phyloP scores from a whole-genome alignment of 148 eudicot species.

The Camellia sinensis region DNA sequence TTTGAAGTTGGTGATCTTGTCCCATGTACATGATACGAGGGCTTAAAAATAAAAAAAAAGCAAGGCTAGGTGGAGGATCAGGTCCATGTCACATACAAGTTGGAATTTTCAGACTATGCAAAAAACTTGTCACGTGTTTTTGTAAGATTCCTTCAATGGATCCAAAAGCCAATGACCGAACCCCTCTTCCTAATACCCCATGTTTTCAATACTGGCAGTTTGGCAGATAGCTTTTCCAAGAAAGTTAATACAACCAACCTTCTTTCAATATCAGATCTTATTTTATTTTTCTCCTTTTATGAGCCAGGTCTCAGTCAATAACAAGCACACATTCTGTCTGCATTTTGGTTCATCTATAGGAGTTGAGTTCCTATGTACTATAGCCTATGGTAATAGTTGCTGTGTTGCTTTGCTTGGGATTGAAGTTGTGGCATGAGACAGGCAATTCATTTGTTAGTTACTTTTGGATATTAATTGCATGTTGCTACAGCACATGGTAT shows the following conservation, averaged over 20 bases:
- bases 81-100: constrained; percentile 32
- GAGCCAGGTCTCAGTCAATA: constrained; percentile 9
- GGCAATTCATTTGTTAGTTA: constrained; percentile 14
- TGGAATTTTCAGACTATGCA: constrained; percentile 17
- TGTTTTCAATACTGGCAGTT: constrained; percentile 13
- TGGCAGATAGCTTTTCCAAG: constrained; percentile 11
- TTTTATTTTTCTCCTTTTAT: constrained; percentile 1
- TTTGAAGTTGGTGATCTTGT: constrained; percentile 20
- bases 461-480: constrained; percentile 19
- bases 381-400: background rate
- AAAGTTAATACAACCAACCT: constrained; percentile 21
- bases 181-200: constrained; percentile 6
- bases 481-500: constrained; percentile 16
- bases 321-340: background rate
- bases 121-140: constrained; percentile 26
- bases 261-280: constrained; percentile 20
- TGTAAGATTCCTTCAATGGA: constrained; percentile 9
- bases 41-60: constrained; percentile 12
- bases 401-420: constrained; percentile 1
- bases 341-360: constrained; percentile 11
- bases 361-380: background rate
- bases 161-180: constrained; percentile 17
- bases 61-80: constrained; percentile 9
- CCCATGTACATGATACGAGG: constrained; percentile 21
- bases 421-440: constrained; percentile 11